Conservation (phyloP, 331 rosid species). For the Malus hybrid region DNA sequence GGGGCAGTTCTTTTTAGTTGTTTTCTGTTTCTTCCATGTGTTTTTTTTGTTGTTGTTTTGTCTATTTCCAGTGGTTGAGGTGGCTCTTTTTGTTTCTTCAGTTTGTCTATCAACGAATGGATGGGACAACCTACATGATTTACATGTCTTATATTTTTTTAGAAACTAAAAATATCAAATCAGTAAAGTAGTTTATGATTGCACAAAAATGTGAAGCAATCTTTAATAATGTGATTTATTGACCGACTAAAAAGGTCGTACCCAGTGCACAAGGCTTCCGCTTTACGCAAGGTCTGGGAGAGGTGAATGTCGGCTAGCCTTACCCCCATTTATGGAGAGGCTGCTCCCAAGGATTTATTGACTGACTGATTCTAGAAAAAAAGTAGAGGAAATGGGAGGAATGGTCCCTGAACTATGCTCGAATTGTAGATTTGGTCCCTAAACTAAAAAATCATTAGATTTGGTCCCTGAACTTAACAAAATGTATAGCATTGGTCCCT, state of each 20-base stretch:
- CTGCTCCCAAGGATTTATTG: not conserved
- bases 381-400: too few relatives aligned
- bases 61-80: conserved; percentile 51
- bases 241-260: not conserved
- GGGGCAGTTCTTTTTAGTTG: not conserved
- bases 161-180: not conserved
- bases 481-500: too few relatives aligned
- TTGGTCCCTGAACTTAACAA: too few relatives aligned
- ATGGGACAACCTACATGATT: conserved; percentile 38
- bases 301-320: too few relatives aligned
- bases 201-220: not conserved
- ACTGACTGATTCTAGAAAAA: not conserved
- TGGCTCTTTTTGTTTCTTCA: conserved; percentile 34
- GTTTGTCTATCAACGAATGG: conserved; percentile 20
- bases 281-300: too few relatives aligned
- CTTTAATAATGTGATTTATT: not conserved
- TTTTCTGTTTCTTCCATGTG: not conserved
- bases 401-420: too few relatives aligned
- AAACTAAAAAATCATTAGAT: too few relatives aligned
- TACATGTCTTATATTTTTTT: not conserved
- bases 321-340: too few relatives aligned
- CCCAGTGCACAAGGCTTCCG: too few relatives aligned
- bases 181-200: not conserved
- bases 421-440: too few relatives aligned
- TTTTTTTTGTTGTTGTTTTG: conserved; percentile 30